These are phyloP conservation scores for Fusarium metavorans DNA, from an alignment of 2,329 filamentous ascomycete genomes.

Conservation along the genomic window DNA sequence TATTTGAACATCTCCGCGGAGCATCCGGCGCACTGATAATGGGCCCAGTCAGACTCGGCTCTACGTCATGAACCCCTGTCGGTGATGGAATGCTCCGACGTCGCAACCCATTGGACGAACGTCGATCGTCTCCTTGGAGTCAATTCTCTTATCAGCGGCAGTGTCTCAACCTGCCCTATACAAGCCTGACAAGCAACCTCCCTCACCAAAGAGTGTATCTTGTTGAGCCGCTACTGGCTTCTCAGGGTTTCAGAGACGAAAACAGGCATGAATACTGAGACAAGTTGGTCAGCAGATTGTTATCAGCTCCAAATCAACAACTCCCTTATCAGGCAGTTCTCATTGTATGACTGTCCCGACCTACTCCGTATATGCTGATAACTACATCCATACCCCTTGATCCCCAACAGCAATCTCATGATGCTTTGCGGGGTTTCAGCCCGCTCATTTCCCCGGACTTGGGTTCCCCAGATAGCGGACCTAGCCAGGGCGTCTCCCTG, in stretches of 20 bases:
- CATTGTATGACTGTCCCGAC: not conserved
- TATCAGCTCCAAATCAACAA: not conserved
- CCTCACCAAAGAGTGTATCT: not conserved
- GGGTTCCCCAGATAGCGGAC: constrained; percentile 34
- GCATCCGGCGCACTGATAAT: constrained; percentile 17
- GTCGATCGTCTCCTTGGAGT: not conserved
- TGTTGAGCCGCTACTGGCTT: not conserved
- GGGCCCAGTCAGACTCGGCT: constrained; percentile 22
- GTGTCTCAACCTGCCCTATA: not conserved
- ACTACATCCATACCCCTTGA: not conserved
- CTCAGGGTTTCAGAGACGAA: not conserved
- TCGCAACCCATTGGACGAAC: not conserved
- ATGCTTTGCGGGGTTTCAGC: constrained; percentile 28
- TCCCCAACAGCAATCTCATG: constrained; percentile 11
- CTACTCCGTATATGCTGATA: constrained; percentile 5
- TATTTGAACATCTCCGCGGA: constrained; percentile 37
- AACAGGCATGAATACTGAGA: not conserved
- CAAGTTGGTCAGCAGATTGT: not conserved
- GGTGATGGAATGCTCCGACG: constrained; percentile 3
- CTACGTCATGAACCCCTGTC: constrained; percentile 36
- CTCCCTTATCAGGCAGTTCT: constrained; percentile 5
- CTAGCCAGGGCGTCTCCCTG: constrained; percentile 20
- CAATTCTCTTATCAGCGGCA: not conserved
- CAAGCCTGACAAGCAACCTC: not conserved
- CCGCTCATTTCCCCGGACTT: constrained; percentile 33